These are phyloP conservation scores for Penicillium brevicompactum DNA, from an alignment of 2,329 filamentous ascomycete species.

Conservation along the genomic window DNA sequence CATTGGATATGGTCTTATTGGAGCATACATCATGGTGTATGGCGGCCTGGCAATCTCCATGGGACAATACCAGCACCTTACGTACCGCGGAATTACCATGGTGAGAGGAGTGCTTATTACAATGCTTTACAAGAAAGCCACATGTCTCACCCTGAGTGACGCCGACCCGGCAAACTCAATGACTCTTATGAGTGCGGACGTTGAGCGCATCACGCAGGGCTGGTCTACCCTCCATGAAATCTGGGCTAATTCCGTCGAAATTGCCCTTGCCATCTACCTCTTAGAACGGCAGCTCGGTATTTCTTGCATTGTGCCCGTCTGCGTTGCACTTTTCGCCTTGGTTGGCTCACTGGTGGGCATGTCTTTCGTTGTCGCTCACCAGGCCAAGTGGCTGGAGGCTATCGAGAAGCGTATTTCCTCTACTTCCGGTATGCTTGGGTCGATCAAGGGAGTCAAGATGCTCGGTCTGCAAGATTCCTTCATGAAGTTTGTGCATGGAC, in stretches of 20 bases:
- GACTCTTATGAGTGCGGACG: slow-evolving; percentile 51
- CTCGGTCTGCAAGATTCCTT: slow-evolving; percentile 49
- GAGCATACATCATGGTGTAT: slow-evolving; percentile 48
- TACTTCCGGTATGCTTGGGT: slow-evolving; percentile 51
- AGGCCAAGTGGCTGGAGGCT: slow-evolving; percentile 53
- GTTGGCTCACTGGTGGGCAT: slow-evolving; percentile 37
- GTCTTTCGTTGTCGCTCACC: slow-evolving; percentile 41
- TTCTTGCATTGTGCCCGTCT: slow-evolving; percentile 49
- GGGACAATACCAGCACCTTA: slow-evolving; percentile 45
- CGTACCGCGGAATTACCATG: slow-evolving; percentile 48
- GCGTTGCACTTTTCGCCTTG: slow-evolving; percentile 44
- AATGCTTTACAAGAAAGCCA: slow-evolving; percentile 53
- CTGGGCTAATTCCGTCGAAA: slow-evolving; percentile 49
- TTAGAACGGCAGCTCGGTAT: slow-evolving; percentile 45
- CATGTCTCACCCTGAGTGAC: slow-evolving; percentile 33
- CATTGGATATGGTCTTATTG: slow-evolving; percentile 47
- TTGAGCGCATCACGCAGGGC: slow-evolving; percentile 47
- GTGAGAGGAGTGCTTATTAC: slow-evolving; percentile 48
- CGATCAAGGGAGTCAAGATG: slow-evolving; percentile 57
- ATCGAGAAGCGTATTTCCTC: slow-evolving; percentile 53
- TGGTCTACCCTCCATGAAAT: slow-evolving; percentile 48
- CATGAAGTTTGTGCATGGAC: slow-evolving; percentile 39
- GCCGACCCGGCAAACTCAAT: slow-evolving; percentile 42
- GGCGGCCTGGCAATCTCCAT: slow-evolving; percentile 36
- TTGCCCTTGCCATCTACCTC: slow-evolving; percentile 50